Conservation (phyloP, 345 rosid genomes). For the Aquilaria malaccensis region DNA sequence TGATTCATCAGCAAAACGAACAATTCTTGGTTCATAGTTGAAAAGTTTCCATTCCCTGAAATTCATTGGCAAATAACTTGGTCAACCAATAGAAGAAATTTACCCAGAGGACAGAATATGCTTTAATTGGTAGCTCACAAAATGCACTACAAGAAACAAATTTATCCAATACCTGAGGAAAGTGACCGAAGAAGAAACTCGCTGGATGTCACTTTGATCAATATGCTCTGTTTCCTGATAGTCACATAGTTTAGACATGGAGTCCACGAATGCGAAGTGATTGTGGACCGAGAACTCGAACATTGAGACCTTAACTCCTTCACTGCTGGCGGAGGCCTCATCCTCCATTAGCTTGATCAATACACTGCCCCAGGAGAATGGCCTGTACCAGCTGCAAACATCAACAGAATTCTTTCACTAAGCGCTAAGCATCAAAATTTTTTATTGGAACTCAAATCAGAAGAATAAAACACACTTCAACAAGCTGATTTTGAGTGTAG, state of each 20-base stretch:
- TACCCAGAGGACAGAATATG: too few relatives aligned
- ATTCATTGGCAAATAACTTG: neutral
- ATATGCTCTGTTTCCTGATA: constrained; percentile 27
- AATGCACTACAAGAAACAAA: constrained; percentile 1
- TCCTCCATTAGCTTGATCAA: constrained; percentile 13
- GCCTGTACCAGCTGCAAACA: too few relatives aligned
- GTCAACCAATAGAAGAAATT: neutral
- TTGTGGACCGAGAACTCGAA: constrained; percentile 64
- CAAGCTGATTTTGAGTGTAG: too few relatives aligned
- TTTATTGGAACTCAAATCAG: too few relatives aligned
- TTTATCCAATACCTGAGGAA: constrained; percentile 48
- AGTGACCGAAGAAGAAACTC: constrained; percentile 46
- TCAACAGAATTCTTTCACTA: too few relatives aligned
- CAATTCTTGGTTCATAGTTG: constrained; percentile 33
- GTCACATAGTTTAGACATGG: constrained; percentile 46
- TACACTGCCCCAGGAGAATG: too few relatives aligned
- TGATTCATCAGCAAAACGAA: constrained; percentile 45
- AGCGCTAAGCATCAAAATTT: too few relatives aligned
- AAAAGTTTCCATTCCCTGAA: constrained; percentile 68
- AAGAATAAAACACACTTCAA: too few relatives aligned
- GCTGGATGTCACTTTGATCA: constrained; percentile 30
- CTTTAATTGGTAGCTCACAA: neutral
- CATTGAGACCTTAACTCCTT: constrained; percentile 35
- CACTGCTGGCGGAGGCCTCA: constrained; percentile 1
- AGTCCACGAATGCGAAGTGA: constrained; percentile 53